A percentile compares a stretch with the other conserved stretches of the same genome.
Evolutionary conservation across 225 moss, liverwort and hornwort species (phyloP).

Genomic region (Physcomitrellopsis africana): DNA sequence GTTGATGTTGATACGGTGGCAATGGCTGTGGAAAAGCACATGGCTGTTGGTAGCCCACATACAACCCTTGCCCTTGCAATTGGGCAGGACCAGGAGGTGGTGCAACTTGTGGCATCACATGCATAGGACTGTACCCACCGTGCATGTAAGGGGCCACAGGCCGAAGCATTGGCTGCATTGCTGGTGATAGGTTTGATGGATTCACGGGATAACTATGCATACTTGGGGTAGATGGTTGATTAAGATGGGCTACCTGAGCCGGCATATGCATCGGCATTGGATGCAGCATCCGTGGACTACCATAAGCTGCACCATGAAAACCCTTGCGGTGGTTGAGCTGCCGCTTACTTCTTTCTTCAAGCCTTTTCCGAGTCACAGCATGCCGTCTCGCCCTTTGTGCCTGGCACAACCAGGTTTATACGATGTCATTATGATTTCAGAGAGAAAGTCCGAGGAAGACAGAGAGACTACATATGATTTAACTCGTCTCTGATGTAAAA

Average conservation of each 20-base stretch:
- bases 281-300: slow-evolving; percentile 40
- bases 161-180: slow-evolving; percentile 45
- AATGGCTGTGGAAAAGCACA: slow-evolving; percentile 38
- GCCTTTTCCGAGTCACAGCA: slow-evolving; percentile 57
- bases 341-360: slow-evolving; percentile 58
- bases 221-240: slow-evolving; percentile 33
- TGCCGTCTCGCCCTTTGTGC: slow-evolving; percentile 61
- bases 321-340: slow-evolving; percentile 55
- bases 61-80: slow-evolving; percentile 37
- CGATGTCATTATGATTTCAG: neutral
- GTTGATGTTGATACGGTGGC: slow-evolving; percentile 25
- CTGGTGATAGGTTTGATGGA: slow-evolving; percentile 41
- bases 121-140: slow-evolving; percentile 46
- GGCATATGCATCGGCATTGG: slow-evolving; percentile 47
- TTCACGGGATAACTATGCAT: slow-evolving; percentile 41
- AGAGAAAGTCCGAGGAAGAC: neutral
- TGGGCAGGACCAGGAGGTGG: slow-evolving; percentile 39
- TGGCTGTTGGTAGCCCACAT: slow-evolving; percentile 41
- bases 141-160: slow-evolving; percentile 55
- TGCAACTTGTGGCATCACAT: slow-evolving; percentile 49
- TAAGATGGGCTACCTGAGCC: slow-evolving; percentile 46
- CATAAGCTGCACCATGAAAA: slow-evolving; percentile 47
- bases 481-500: neutral
- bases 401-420: slow-evolving; percentile 33
- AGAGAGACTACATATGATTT: neutral